These are phyloP conservation scores for Vitis cinerea DNA, from an alignment of 164 flowering plant species.

Conservation along the genomic window DNA sequence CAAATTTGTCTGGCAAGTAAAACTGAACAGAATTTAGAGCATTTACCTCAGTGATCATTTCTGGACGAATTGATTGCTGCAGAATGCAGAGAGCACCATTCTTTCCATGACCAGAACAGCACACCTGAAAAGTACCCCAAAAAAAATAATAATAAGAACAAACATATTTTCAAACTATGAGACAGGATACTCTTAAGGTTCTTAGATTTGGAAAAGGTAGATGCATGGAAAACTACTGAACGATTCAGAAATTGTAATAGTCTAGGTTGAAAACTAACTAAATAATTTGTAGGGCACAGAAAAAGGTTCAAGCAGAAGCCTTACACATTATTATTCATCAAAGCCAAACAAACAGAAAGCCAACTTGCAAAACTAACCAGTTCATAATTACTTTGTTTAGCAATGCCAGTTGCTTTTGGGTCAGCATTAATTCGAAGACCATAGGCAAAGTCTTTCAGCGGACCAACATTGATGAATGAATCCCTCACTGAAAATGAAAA, in stretches of 20 bases:
- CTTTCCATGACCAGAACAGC: constrained; percentile 99
- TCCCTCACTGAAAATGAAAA: constrained; percentile 95
- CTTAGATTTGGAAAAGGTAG: background rate
- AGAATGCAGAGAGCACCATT: constrained; percentile 92
- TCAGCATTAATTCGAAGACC: constrained; percentile 94
- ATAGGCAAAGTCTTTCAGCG: constrained; percentile 91
- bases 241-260: background rate
- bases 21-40: too few relatives aligned
- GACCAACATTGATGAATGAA: constrained; percentile 90
- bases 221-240: background rate
- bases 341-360: background rate
- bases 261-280: background rate
- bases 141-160: background rate
- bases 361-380: constrained; percentile 51
- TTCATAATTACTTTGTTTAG: constrained; percentile 98
- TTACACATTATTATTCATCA: background rate
- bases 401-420: constrained; percentile 79
- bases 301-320: background rate
- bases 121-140: constrained; percentile 52
- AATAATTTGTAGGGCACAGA: background rate
- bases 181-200: background rate
- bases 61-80: constrained; percentile 95
- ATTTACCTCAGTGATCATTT: constrained; percentile 86
- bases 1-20: too few relatives aligned
- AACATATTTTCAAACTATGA: background rate